Evolutionary conservation across 306 rosid species (phyloP).

Genomic region (Quillaja saponaria): DNA sequence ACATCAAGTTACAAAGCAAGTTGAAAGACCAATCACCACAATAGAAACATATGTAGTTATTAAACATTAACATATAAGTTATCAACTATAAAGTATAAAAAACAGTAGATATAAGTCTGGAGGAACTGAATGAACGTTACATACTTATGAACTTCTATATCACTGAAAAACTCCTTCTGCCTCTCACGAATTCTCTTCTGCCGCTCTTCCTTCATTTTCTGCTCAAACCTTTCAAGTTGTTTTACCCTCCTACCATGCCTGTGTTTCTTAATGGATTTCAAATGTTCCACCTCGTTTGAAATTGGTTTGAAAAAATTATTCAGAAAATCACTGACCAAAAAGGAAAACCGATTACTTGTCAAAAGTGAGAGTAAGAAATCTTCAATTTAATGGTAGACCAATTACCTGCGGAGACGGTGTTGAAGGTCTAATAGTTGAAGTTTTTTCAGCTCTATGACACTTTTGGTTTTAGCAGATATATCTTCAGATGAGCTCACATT

Average conservation of each 20-base stretch:
- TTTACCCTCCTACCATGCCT: slow-evolving; percentile 96
- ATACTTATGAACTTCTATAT: slow-evolving; percentile 98
- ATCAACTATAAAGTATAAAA: slow-evolving; percentile 17
- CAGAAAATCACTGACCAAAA: slow-evolving; percentile 77
- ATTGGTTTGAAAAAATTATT: slow-evolving; percentile 89
- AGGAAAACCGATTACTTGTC: slow-evolving; percentile 28
- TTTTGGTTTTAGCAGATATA: slow-evolving; percentile 92
- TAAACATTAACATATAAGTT: background rate
- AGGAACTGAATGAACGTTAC: slow-evolving; percentile 28
- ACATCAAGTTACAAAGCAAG: slow-evolving; percentile 40
- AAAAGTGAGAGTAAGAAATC: slow-evolving; percentile 17
- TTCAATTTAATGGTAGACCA: slow-evolving; percentile 1
- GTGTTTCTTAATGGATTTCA: slow-evolving; percentile 83
- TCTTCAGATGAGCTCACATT: slow-evolving; percentile 94
- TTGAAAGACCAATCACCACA: slow-evolving; percentile 4
- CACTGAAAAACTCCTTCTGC: slow-evolving; percentile 94
- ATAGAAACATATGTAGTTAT: background rate
- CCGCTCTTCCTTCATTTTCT: slow-evolving; percentile 99
- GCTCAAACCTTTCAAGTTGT: slow-evolving; percentile 92
- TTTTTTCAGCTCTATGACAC: slow-evolving; percentile 97
- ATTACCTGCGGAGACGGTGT: slow-evolving; percentile 88
- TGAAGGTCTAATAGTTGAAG: slow-evolving; percentile 93
- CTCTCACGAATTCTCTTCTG: slow-evolving; percentile 96
- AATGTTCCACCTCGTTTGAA: slow-evolving; percentile 69
- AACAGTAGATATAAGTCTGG: slow-evolving; percentile 7